Base-by-base conservation (phyloP, 345 rosid genomes). In the Hypericum perforatum region DNA sequence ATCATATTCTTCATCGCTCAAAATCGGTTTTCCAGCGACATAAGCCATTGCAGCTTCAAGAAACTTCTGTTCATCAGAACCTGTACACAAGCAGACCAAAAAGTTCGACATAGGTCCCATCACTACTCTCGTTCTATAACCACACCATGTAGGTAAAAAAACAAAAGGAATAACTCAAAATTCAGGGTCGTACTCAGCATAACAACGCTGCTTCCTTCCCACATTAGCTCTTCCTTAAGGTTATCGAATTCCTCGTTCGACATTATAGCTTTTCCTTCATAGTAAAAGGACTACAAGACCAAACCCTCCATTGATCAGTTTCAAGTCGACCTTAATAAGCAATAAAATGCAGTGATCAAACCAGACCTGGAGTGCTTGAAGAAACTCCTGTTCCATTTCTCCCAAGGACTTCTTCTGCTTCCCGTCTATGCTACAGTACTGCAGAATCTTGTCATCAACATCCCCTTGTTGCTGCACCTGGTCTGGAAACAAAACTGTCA, bases 201-300 rank as follows among this genome's bases (percentile, higher is more conserved):
- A 41, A 92, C 97, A 50, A 92, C 96, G 53, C 95, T 92, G 78
- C 98, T 92, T 76, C 98, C 96, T 88, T 92, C 95, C 96, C 96
- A 92, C 96, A 78, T 92, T 38, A 92, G 67, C 74, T 92, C 98
- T 64, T 92, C 98, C 85, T 92, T 88, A 53, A 92, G 89, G 65
- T 85, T 88, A 70, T 92, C 96, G 48, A 91, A 91, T 80, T 91
- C 96, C 74, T 87, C 98, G 16, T 87, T 91, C 5, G 96, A 91
- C 96, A 92, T 88, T 60, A 75, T 52, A 12, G 96, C 96, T 69
- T 88, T 92, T 43, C 98, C 96, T 63, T 92, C 95, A 7, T 92
- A 92, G 60, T 92, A 92, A 63, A 92, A 88, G 7, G 96, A 45
- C 98, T 92, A 78, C 50, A 65, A 22, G 68, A 38, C 32, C 32